Evolutionary conservation across 1,139 yeast species (phyloP), one percentile per base, ranked within the genome.

Genomic region (Zygoascus sp.): DNA sequence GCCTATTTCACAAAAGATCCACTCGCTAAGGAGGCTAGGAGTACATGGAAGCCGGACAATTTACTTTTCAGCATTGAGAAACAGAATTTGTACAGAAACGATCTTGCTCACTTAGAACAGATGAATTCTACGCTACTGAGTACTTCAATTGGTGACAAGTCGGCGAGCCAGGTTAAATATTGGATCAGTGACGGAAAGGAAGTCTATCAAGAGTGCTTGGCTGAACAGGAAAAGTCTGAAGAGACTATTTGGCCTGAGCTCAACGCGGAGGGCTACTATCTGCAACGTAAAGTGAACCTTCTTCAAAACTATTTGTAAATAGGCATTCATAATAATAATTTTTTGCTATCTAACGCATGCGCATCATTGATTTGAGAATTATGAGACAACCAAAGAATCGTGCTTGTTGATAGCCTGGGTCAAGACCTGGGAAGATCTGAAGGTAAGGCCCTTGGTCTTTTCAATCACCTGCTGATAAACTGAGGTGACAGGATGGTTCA

Each of bases 401-500:
- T 57, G 56, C 56, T 58, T 64, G 55, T 59, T 59, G 40, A 58
- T 47, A 41, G 66, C 66, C 51, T 65, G 66, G 40, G 62, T 52
- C 45, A 77, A 66, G 44, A 77, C 69, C 62, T 78, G 82, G 58
- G 71, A 74, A 23, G 81, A 75, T 59, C 79, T 72, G 65, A 75
- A 78, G 28, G 78, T 73, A 56, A 79, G 66, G 5, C 79, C 80
- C 69, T 77, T 79, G 21, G 83, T 78, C 62, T 74, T 77, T 56
- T 79, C 83, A 57, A 76, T 74, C 38, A 79, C 76, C 56, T 77
- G 80, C 58, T 76, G 80, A 62, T 76, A 77, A 27, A 75, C 77
- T 49, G 70, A 62, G 40, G 69, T 63, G 9, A 66, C 60, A 46
- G 73, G 72, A 56, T 74, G 75, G 62, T 72, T 69, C 66, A 77